Evolutionary conservation across 768 basidiomycete genomes (phyloP).

Genomic region (Russula compacta): DNA sequence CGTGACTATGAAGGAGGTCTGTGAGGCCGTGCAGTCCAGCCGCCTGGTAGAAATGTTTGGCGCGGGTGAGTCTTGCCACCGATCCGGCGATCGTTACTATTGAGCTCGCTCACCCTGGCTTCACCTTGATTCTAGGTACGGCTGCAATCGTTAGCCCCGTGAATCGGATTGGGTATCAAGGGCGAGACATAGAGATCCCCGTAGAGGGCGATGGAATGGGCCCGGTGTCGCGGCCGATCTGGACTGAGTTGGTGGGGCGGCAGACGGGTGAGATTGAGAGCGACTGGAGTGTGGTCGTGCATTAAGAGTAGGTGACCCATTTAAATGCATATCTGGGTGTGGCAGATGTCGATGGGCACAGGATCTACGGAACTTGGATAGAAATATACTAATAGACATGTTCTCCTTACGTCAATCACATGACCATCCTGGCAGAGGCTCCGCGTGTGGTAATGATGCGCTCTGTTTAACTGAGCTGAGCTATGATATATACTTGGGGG

Average conservation of each 20-base stretch:
- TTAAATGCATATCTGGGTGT: not conserved
- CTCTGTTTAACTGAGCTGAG: not conserved
- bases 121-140: conserved; percentile 26
- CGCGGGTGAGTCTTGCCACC: conserved; percentile 2
- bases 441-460: not conserved
- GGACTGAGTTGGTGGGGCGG: conserved; percentile 31
- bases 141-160: conserved; percentile 32
- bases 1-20: conserved; percentile 28
- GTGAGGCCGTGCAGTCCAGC: conserved; percentile 23
- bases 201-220: conserved; percentile 34
- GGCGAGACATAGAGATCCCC: conserved; percentile 33
- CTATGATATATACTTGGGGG: not conserved
- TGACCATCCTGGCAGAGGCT: not conserved
- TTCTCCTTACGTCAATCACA: not conserved
- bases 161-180: conserved; percentile 35
- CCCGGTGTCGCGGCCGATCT: conserved; percentile 31
- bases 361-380: not conserved
- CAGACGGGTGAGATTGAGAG: conserved; percentile 37
- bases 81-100: not conserved
- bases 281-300: conserved; percentile 34
- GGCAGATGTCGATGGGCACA: not conserved
- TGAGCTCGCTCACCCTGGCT: not conserved
- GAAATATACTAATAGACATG: not conserved
- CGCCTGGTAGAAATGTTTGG: conserved; percentile 30
- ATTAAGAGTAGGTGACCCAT: not conserved